These are phyloP conservation scores for Toxicodendron radicans DNA, from an alignment of 345 rosid genomes.

Conservation along the genomic window DNA sequence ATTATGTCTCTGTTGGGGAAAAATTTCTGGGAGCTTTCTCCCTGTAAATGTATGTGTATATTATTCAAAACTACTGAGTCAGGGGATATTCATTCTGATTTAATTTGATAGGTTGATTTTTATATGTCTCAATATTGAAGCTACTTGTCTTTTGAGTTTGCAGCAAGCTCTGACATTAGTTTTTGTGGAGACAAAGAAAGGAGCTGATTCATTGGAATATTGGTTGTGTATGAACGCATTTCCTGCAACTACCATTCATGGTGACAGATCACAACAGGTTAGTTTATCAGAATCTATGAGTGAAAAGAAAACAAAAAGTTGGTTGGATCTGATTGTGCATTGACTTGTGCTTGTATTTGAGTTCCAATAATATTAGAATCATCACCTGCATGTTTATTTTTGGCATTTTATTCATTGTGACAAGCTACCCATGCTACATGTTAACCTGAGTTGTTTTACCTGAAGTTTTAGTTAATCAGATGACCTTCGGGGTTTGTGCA, in stretches of 20 bases:
- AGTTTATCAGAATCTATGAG: neutral
- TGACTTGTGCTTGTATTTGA: neutral
- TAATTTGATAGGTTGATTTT: slow-evolving; percentile 2
- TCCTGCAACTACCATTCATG: slow-evolving; percentile 95
- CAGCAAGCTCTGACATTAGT: slow-evolving; percentile 98
- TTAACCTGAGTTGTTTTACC: neutral
- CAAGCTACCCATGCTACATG: neutral
- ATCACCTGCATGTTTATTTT: neutral
- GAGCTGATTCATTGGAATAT: slow-evolving; percentile 88
- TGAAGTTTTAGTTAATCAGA: neutral
- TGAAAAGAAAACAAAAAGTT: neutral
- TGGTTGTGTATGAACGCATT: slow-evolving; percentile 86
- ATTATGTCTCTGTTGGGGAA: neutral
- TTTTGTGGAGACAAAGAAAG: slow-evolving; percentile 97
- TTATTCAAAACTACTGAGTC: neutral
- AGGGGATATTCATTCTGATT: neutral
- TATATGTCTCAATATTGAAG: neutral
- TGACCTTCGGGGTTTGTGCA: slow-evolving; percentile 16
- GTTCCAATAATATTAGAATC: neutral
- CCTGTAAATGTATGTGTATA: neutral
- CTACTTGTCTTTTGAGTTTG: slow-evolving; percentile 25
- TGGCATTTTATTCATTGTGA: no score
- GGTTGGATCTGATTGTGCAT: slow-evolving; percentile 4
- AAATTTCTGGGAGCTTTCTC: neutral
- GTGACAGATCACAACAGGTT: slow-evolving; percentile 94